Conservation (phyloP, 2,329 filamentous ascomycete species). For the Fusarium fujikuroi region DNA sequence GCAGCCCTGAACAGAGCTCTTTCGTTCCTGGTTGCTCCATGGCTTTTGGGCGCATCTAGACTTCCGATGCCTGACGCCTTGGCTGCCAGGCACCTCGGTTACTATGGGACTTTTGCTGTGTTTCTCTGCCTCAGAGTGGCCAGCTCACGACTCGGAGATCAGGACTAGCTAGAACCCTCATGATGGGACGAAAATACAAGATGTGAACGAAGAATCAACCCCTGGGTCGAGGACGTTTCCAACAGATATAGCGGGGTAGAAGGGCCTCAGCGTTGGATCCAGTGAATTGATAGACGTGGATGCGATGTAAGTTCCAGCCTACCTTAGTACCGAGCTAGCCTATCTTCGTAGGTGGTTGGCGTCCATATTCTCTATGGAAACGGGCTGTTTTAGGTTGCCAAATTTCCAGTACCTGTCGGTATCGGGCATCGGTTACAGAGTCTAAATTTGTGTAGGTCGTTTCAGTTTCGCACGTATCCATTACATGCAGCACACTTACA, state of each 20-base stretch:
- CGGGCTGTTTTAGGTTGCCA: constrained; percentile 12
- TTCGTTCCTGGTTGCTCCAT: constrained; percentile 8
- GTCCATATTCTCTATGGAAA: not conserved
- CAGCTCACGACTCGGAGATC: constrained; percentile 7
- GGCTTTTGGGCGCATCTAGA: constrained; percentile 26
- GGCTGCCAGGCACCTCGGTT: constrained; percentile 10
- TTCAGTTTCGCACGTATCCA: constrained; percentile 29
- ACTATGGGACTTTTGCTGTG: constrained; percentile 2
- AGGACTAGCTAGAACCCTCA: not conserved
- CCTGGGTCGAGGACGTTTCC: constrained; percentile 21
- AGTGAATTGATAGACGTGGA: not conserved
- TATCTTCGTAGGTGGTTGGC: not conserved
- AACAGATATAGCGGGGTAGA: constrained; percentile 15
- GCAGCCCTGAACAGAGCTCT: not conserved
- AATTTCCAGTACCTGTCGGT: not conserved
- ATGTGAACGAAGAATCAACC: not conserved
- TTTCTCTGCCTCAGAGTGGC: not conserved
- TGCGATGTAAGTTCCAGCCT: not conserved
- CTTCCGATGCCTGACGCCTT: constrained; percentile 7
- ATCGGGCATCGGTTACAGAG: constrained; percentile 7
- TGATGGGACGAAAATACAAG: constrained; percentile 7
- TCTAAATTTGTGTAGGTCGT: constrained; percentile 18
- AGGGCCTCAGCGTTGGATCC: constrained; percentile 18
- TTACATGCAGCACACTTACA: not conserved
- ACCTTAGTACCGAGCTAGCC: not conserved